Evolutionary conservation across 441 rosid genomes (phyloP), one percentile per base, ranked within the genome.

Genomic region (Raphanus hybrid): DNA sequence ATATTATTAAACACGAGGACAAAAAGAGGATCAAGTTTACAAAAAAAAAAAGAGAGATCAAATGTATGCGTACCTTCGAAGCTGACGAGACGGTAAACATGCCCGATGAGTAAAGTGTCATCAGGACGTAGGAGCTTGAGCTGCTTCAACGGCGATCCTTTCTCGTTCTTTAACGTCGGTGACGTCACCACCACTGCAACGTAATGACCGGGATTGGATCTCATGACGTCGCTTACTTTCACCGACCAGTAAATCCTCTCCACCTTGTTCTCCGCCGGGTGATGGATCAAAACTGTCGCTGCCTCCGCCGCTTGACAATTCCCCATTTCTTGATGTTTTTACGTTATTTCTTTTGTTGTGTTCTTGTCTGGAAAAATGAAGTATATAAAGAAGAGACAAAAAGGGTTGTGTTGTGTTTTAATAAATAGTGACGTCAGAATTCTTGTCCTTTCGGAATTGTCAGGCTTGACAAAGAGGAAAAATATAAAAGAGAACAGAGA

Each of bases 251-350:
- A 88, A 74, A 94, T 78, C 85, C 91, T 84, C 74, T 94, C 87
- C 69, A 89, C 75, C 83, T 85, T 88, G 88, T 84, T 87, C 69
- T 79, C 82, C 59, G 85, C 92, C 9, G 97, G 93, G 64, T 89
- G 97, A 23, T 92, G 94, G 67, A 94, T 91, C 73, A 89, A 79
- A 64, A 92, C 93, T 12, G 94, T 87, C 29, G 94, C 96, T 70
- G 87, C 94, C 73, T 94, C 97, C 8, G 90, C 93, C 68, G 97
- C 92, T 81, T 94, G 98, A 81, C 98, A 94, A 69, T 94, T 94
- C 64, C 98, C 98, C 98, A 93, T 93, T 58, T 6, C 12, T 18
- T 9, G 50, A 64, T 69, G 0, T 18, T 58, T 48, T 57, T 74
- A 9, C 58, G 8, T 8, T 1, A 11, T 57, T 18, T 18, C 29